These are phyloP conservation scores for Erythrobasidium hasegawianum DNA, from an alignment of 1,284 basidiomycete species.

Conservation along the genomic window DNA sequence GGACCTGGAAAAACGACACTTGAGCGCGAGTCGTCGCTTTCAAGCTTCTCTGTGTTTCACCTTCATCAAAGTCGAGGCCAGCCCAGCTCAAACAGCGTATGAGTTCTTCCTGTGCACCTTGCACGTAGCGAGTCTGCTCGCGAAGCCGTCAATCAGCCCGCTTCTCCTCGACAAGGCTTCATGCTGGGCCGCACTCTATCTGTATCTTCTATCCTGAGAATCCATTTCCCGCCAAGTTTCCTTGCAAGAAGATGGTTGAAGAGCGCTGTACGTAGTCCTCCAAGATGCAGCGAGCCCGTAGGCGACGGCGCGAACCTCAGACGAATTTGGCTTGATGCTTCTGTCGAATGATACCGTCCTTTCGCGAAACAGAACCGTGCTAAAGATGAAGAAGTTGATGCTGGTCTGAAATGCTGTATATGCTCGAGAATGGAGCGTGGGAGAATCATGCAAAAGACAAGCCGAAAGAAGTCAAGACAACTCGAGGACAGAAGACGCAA, in stretches of 20 bases:
- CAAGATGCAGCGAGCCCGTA: slow-evolving; percentile 88
- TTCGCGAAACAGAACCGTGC: neutral
- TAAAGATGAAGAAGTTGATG: neutral
- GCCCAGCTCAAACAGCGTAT: slow-evolving; percentile 79
- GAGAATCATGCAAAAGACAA: neutral
- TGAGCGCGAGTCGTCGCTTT: neutral
- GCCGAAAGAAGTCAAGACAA: too few relatives aligned
- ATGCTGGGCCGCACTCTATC: slow-evolving; percentile 60
- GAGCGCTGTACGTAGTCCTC: slow-evolving; percentile 90
- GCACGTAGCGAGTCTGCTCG: slow-evolving; percentile 67
- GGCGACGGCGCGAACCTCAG: slow-evolving; percentile 95
- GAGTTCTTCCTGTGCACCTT: slow-evolving; percentile 78
- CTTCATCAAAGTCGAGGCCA: slow-evolving; percentile 87
- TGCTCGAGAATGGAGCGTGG: neutral
- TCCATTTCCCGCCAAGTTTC: slow-evolving; percentile 78
- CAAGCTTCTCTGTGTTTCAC: slow-evolving; percentile 50
- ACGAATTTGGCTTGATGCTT: slow-evolving; percentile 41
- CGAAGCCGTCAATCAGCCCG: neutral
- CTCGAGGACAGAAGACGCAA: too few relatives aligned
- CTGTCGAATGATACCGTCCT: neutral
- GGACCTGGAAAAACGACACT: slow-evolving; percentile 58
- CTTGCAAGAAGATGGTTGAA: slow-evolving; percentile 86
- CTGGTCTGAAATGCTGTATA: neutral
- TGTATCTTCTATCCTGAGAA: slow-evolving; percentile 91
- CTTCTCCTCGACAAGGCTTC: neutral